phyloP scores from a whole-genome alignment of 1,284 basidiomycete genomes.

The Moesziomyces aphidis region DNA sequence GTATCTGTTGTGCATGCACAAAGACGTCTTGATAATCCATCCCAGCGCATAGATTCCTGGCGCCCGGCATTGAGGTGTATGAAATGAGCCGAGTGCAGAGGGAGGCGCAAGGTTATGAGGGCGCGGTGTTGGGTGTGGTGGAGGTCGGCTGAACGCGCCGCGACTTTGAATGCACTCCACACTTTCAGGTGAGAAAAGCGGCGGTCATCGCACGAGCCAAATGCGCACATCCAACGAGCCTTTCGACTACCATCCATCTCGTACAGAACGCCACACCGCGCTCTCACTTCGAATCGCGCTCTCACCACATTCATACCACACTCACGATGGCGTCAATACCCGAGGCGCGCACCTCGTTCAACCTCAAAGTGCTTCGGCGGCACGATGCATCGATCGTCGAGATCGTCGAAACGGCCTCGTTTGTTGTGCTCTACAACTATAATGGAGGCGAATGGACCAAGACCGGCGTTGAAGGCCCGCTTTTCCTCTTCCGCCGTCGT shows the following conservation, averaged over 20 bases:
- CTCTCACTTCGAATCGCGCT: too few species aligned
- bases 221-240: not conserved
- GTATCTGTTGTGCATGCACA: too few species aligned
- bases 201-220: not conserved
- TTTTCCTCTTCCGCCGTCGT: conserved; percentile 87
- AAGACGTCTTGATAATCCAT: too few species aligned
- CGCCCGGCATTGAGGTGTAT: too few species aligned
- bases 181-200: not conserved
- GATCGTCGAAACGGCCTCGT: conserved; percentile 85
- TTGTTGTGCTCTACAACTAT: conserved; percentile 72
- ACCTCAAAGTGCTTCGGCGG: conserved; percentile 83
- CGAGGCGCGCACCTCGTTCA: conserved; percentile 68
- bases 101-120: too few species aligned
- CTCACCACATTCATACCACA: not conserved
- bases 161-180: not conserved
- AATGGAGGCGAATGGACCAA: conserved; percentile 72
- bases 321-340: conserved; percentile 24
- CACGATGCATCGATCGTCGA: conserved; percentile 82
- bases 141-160: not conserved
- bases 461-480: conserved; percentile 84
- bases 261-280: too few species aligned
- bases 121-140: not conserved
- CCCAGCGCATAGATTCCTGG: too few species aligned
- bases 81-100: too few species aligned
- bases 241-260: not conserved